These are phyloP conservation scores for Trifolium pratense DNA, from an alignment of 306 rosid species.

Conservation along the genomic window DNA sequence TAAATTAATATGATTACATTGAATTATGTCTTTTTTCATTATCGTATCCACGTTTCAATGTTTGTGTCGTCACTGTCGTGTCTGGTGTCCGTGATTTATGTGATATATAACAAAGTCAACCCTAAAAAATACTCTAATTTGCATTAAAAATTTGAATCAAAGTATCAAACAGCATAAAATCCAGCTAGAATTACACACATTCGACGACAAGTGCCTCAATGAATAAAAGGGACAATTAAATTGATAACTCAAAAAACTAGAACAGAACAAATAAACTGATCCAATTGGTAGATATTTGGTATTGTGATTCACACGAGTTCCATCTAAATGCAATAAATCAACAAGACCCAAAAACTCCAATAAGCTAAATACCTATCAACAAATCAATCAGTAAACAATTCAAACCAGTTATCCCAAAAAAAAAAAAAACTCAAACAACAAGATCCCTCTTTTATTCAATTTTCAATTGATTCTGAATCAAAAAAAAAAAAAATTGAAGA, in stretches of 20 bases:
- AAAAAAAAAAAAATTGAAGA: conserved; percentile 7
- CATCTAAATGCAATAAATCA: conserved; percentile 21
- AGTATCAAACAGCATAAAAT: conserved; percentile 7
- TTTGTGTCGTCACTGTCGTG: too few relatives aligned
- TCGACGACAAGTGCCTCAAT: too few relatives aligned
- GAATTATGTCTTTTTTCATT: too few relatives aligned
- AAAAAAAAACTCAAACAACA: neutral
- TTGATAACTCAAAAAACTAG: too few relatives aligned
- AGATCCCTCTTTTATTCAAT: neutral
- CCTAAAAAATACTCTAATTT: neutral
- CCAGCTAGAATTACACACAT: neutral
- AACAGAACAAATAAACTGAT: conserved; percentile 14
- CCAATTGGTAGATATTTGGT: neutral
- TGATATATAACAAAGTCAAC: too few relatives aligned
- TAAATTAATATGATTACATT: too few relatives aligned
- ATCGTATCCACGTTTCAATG: too few relatives aligned
- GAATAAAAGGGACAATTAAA: too few relatives aligned
- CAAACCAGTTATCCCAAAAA: neutral
- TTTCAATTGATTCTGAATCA: neutral
- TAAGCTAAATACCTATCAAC: neutral
- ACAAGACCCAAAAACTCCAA: neutral
- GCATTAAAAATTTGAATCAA: neutral
- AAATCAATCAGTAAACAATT: conserved; percentile 32
- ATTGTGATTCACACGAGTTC: conserved; percentile 8
- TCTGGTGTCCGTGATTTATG: too few relatives aligned